Base-by-base conservation (phyloP, 805 yeast genomes). In the Suhomyces pyralidae region DNA sequence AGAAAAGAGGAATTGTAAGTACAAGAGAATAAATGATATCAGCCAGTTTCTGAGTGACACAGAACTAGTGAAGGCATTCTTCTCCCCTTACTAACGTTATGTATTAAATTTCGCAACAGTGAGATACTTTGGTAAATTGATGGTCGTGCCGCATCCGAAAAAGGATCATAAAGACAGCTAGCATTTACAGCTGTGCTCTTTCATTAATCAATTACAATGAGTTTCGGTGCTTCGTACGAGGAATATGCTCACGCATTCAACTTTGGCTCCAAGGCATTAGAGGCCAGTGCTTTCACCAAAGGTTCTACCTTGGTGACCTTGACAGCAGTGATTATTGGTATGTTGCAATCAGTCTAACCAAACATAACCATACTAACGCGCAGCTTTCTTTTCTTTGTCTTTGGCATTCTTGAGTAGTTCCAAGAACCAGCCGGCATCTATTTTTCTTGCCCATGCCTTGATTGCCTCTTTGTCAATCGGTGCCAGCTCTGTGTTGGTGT, bases 381-480 rank as follows among this genome's bases (percentile, higher is more conserved):
- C 46, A 63, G 70, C 70, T 4, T 70, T 71, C 55, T 56, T 61
- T 19, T 63, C 69, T 15, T 64, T 70, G 50, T 57, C 72, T 6
- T 56, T 61, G 52, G 64, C 67, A 3, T 61, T 71, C 24, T 57
- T 71, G 46, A 66, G 66, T 20, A 68, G 66, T 50, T 58, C 61
- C 42, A 67, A 64, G 57, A 61, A 64, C 46, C 62, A 61, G 45
- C 48, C 57, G 5, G 61, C 68, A 4, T 36, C 61, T 8, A 47
- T 34, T 2, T 76, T 62, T 58, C 53, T 71, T 30, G 44, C 61
- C 46, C 63, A 67, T 53, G 69, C 76, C 6, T 40, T 64, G 17
- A 58, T 73, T 51, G 77, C 78, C 8, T 70, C 77, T 14, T 45
- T 68, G 12, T 62, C 78, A 17, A 63, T 76, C 49, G 79, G 76